Percentiles rank a stretch among this genome's conserved stretches.
These are phyloP conservation scores for Sugiyamaella castrensis DNA, from an alignment of 1,139 yeast genomes.

Conservation along the genomic window DNA sequence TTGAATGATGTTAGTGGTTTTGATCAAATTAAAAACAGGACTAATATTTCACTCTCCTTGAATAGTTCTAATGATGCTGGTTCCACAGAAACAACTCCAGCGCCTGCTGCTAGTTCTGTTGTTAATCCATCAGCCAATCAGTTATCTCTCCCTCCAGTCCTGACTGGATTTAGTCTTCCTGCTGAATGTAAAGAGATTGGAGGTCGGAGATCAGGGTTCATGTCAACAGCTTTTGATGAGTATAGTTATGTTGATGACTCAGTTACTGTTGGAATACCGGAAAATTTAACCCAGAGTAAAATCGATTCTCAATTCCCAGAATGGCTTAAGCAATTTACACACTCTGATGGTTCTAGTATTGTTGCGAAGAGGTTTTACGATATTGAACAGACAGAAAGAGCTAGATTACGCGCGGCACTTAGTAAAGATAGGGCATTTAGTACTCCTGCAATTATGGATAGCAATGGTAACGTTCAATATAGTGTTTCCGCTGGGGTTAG, in stretches of 20 bases:
- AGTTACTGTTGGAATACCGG: constrained; percentile 25
- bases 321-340: constrained; percentile 37
- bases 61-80: constrained; percentile 1
- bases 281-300: constrained; percentile 3
- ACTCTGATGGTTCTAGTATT: constrained; percentile 32
- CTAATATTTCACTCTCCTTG: background rate
- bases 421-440: constrained; percentile 23
- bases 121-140: constrained; percentile 10
- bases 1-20: background rate
- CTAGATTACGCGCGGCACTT: constrained; percentile 36
- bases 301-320: constrained; percentile 30
- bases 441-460: constrained; percentile 8
- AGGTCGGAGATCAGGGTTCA: constrained; percentile 30
- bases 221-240: constrained; percentile 24
- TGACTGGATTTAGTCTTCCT: constrained; percentile 32
- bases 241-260: constrained; percentile 23
- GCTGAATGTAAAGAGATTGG: constrained; percentile 22
- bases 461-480: constrained; percentile 17
- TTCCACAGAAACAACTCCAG: no score
- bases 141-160: constrained; percentile 25
- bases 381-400: constrained; percentile 40
- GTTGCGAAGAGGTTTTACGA: constrained; percentile 39
- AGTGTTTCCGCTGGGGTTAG: constrained; percentile 58
- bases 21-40: background rate
- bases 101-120: background rate